Base-by-base conservation (phyloP, 2,329 filamentous ascomycete species). In the Aspergillus alliaceus region DNA sequence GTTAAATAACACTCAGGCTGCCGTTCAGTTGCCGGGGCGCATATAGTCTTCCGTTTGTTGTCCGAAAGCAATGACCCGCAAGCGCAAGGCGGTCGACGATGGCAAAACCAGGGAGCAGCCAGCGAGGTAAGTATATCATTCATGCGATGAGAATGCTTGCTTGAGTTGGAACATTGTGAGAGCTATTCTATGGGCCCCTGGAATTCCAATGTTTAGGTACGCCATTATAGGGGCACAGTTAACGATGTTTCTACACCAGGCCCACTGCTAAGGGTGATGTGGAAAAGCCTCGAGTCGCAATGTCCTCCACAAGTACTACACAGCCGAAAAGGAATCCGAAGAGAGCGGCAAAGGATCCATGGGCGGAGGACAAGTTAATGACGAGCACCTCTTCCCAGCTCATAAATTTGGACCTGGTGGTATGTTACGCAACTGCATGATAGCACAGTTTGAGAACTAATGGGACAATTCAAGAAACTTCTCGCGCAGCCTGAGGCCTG, bases 401-500 rank as follows among this genome's bases (percentile, higher is more conserved):
- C 34, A 63, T 75, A 51, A 55, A 72, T 59, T 32, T 72, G 35
- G 74, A 77, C 53, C 61, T 78, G 50, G 73, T 75, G 54, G 75
- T 77, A 71, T 56, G 72, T 66, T 18, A 9, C 39, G 8, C 9
- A 18, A 14, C 1, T 12, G 18, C 6, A 24, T 15, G 14, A 31
- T 44, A 6, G 2, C 5, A 14, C n/a, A 35, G 2, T 24, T 8
- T 4, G 24, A 34, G 29, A 14, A 20, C 31, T 40, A 18, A 49
- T 18, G 24, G 27, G 12, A 7, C n/a, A 39, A 22, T 18, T 18
- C 25, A 61, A 78, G 76, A 75, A 72, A 68, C 59, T 79, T 6
- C 67, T 79, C 25, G 65, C 75, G 7, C 66, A 69, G 18, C 75
- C 75, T 1, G 65, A 71, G 59, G 72, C 77, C 34, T 79, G 77